A percentile compares a stretch with the other conserved stretches of the same genome.
Conservation (phyloP, 2,329 filamentous ascomycete genomes). For the Lachnellula hyalina region DNA sequence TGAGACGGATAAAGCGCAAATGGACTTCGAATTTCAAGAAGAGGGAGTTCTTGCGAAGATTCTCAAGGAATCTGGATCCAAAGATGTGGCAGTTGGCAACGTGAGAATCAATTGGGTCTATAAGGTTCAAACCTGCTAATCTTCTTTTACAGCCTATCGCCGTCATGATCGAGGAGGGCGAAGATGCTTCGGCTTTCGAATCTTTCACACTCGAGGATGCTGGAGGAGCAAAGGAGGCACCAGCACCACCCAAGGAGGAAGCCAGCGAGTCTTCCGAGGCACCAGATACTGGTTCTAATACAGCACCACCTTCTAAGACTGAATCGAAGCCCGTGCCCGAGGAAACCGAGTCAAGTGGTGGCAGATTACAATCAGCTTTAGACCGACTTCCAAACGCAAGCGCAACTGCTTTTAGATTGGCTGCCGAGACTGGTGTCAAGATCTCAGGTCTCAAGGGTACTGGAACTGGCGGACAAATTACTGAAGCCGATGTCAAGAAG, state of each 20-base stretch:
- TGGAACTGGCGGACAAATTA: slow-evolving; percentile 80
- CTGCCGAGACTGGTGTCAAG: slow-evolving; percentile 76
- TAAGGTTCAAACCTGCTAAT: background rate
- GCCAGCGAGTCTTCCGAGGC: slow-evolving; percentile 58
- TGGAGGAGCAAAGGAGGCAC: slow-evolving; percentile 68
- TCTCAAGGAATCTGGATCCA: slow-evolving; percentile 85
- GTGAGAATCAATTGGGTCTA: slow-evolving; percentile 54
- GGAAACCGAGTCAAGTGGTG: slow-evolving; percentile 68
- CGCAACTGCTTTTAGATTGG: slow-evolving; percentile 72
- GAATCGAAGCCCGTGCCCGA: slow-evolving; percentile 63
- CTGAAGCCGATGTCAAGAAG: slow-evolving; percentile 91
- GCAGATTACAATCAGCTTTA: slow-evolving; percentile 75
- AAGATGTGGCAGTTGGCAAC: slow-evolving; percentile 90
- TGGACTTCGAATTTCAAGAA: slow-evolving; percentile 99
- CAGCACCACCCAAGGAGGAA: slow-evolving; percentile 62
- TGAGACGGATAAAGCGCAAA: slow-evolving; percentile 99
- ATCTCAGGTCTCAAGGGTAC: slow-evolving; percentile 78
- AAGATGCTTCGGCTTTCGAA: slow-evolving; percentile 82
- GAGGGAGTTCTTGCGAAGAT: slow-evolving; percentile 94
- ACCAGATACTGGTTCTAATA: slow-evolving; percentile 49
- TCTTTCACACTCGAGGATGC: slow-evolving; percentile 85
- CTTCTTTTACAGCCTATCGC: slow-evolving; percentile 72
- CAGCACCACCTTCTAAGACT: slow-evolving; percentile 51
- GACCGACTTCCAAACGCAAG: slow-evolving; percentile 73
- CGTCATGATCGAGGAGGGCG: slow-evolving; percentile 86